Base-by-base conservation (phyloP, 2,329 filamentous ascomycete genomes). In the Botrytis hyacinthi region DNA sequence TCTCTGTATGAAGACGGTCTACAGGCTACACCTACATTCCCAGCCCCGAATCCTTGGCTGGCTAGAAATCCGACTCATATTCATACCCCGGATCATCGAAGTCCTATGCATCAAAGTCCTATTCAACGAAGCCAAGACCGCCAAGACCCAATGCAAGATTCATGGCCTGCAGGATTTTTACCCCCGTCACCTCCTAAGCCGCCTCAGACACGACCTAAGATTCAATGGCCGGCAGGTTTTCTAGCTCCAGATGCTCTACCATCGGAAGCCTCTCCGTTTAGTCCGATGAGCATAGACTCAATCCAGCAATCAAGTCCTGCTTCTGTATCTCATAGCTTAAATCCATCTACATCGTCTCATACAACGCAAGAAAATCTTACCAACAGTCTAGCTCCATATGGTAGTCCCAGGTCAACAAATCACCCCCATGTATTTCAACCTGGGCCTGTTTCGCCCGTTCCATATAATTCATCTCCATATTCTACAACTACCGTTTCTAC, bases 101-200 rank as follows among this genome's bases (percentile, higher is more conserved):
- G 29, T 3, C 62, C 29, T 6, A 32, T 48, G 12, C n/a, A 46
- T 14, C 63, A 18, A 51, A 68, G 65, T 18, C 26, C 65, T 5
- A 4, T 42, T 8, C 48, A 68, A 20, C 35, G 57, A 57, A 68
- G 48, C 6, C 66, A 18, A 29, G 14, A 18, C 51, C 51, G n/a
- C 9, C 51, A 29, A 29, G 26, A n/a, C 5, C 26, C 65, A 61
- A 10, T 14, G 42, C 48, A 46, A 37, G 46, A 57, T 48, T 40
- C 54, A 42, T 73, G 71, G 63, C 71, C 71, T 51, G 63, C 71
- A 48, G 71, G 71, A 8, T 73, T 73, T 29, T 35, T 73, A 20
- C 54, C 54, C 1, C 71, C 63, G 4, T 35, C 60, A 29, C 32
- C 42, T 26, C 48, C 32, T 29, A 44, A 20, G n/a, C 29, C 16